Conservation (phyloP, 345 rosid species). For the Eucalyptus camaldulensis region DNA sequence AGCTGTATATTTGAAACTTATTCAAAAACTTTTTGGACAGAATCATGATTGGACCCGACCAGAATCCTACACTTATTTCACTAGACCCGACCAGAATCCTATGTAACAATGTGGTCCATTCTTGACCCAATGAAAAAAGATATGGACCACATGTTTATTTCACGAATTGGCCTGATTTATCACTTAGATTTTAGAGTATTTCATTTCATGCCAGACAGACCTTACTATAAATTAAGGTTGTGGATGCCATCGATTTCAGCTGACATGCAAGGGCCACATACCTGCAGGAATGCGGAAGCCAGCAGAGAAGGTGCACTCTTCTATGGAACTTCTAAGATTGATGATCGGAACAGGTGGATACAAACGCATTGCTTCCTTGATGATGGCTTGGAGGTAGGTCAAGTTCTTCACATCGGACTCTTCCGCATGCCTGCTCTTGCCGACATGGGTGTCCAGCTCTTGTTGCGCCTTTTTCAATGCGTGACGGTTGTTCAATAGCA, state of each 20-base stretch:
- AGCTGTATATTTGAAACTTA: not conserved
- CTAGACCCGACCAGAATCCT: not conserved
- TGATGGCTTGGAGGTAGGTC: slow-evolving; percentile 9
- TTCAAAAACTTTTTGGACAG: not conserved
- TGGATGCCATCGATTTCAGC: not conserved
- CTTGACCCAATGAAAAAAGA: not conserved
- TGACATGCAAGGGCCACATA: not conserved
- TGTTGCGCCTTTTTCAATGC: slow-evolving; percentile 5
- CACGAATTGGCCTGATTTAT: not conserved
- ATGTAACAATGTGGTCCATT: not conserved
- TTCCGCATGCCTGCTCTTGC: slow-evolving; percentile 3
- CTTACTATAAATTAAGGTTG: not conserved
- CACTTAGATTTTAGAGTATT: not conserved
- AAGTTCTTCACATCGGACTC: slow-evolving; percentile 12
- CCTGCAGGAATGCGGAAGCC: slow-evolving; percentile 10
- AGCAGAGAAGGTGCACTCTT: slow-evolving; percentile 6
- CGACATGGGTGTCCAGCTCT: slow-evolving; percentile 16
- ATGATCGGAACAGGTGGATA: slow-evolving; percentile 4
- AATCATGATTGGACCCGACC: not conserved
- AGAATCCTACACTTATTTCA: not conserved
- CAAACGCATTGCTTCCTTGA: slow-evolving; percentile 9
- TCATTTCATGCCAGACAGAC: not conserved
- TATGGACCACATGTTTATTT: not conserved
- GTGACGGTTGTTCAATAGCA: slow-evolving; percentile 13
- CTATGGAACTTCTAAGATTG: not conserved